Percentiles rank a stretch among this genome's conserved stretches.
Conservation (phyloP, 352 stramenopile genomes). For the Pythium sukuiense region DNA sequence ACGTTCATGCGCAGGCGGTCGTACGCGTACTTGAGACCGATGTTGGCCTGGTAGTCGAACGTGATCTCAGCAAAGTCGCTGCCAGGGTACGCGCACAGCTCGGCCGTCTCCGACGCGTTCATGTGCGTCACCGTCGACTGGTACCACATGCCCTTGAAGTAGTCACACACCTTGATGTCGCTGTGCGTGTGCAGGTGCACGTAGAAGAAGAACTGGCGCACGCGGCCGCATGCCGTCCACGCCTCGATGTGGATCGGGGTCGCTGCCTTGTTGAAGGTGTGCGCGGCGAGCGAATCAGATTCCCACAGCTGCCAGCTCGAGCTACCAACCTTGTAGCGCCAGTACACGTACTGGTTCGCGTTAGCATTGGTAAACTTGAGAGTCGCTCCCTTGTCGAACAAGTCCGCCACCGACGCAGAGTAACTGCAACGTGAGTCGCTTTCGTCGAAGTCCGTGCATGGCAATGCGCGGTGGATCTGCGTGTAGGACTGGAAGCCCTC, state of each 20-base stretch:
- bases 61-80: conserved; percentile 57
- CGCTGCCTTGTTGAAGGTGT: conserved; percentile 41
- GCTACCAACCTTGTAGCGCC: conserved; percentile 51
- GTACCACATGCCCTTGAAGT: conserved; percentile 46
- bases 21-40: conserved; percentile 23
- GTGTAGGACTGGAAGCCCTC: conserved; percentile 49
- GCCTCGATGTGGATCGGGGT: conserved; percentile 50
- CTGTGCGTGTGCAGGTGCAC: conserved; percentile 39
- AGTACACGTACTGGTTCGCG: conserved; percentile 45
- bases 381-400: conserved; percentile 33
- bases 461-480: conserved; percentile 59
- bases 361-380: conserved; percentile 4
- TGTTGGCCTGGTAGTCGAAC: conserved; percentile 38
- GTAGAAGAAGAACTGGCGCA: conserved; percentile 32
- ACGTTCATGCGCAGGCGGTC: conserved; percentile 15
- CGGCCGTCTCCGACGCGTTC: not conserved
- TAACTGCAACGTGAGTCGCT: conserved; percentile 36
- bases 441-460: conserved; percentile 32
- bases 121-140: conserved; percentile 23
- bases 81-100: conserved; percentile 33
- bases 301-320: conserved; percentile 51
- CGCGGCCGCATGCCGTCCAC: conserved; percentile 42
- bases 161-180: conserved; percentile 32
- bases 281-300: conserved; percentile 3
- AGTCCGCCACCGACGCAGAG: conserved; percentile 31